A percentile compares a stretch with the other conserved stretches of the same genome.
phyloP scores from a whole-genome alignment of 306 rosid species.

The Abrus precatorius region DNA sequence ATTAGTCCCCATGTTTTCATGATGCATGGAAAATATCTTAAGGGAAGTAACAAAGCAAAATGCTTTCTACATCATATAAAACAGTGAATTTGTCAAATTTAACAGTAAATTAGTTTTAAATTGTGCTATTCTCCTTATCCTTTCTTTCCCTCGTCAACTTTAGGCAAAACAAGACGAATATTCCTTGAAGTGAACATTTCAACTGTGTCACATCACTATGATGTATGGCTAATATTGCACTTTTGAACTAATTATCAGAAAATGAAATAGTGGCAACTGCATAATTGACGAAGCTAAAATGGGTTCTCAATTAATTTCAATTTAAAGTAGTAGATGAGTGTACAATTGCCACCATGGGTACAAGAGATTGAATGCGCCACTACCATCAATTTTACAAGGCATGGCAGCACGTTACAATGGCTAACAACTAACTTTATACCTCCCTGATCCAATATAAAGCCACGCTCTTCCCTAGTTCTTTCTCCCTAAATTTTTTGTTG shows the following conservation, averaged over 20 bases:
- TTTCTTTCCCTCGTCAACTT: conserved; percentile 4
- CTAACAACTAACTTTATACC: conserved; percentile 3
- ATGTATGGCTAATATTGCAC: conserved; percentile 5
- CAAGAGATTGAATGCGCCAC: conserved; percentile 42
- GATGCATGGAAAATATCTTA: conserved; percentile 16
- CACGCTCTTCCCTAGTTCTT: conserved; percentile 25
- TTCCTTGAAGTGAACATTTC: conserved; percentile 10
- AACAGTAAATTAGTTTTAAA: background rate
- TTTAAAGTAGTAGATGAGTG: conserved; percentile 24
- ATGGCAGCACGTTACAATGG: conserved; percentile 34
- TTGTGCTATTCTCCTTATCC: background rate
- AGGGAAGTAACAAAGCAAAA: background rate
- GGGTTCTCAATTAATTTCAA: conserved; percentile 29
- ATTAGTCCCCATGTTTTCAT: conserved; percentile 30
- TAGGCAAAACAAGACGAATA: background rate
- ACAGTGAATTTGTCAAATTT: conserved; percentile 1
- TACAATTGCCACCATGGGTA: conserved; percentile 5
- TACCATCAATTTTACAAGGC: background rate
- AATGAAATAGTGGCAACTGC: conserved; percentile 5
- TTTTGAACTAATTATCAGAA: background rate
- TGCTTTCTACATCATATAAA: background rate
- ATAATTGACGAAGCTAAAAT: conserved; percentile 16
- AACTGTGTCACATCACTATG: background rate
- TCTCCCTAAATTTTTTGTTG: background rate
- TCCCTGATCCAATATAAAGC: background rate